Evolutionary conservation across 305 asterid species (phyloP), one percentile per base, ranked within the genome.

Genomic region (Rubia occidens): DNA sequence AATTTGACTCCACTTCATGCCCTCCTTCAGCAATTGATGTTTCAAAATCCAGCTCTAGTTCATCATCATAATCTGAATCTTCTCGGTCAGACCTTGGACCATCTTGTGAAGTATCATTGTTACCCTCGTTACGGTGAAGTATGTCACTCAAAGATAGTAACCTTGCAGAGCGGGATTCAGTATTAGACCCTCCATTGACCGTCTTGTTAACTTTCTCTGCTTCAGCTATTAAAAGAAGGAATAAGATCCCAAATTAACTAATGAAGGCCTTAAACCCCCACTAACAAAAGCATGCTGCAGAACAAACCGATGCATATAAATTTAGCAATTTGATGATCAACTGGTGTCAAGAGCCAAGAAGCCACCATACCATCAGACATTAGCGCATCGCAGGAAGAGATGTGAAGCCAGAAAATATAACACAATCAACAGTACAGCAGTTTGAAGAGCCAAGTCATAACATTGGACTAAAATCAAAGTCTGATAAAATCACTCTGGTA

Each of bases 41-140:
- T 77, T 85, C 98, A 82, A 86, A 86, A 81, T 88, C 96, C 76
- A 88, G 74, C 80, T 91, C 97, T 61, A 85, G 78, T 69, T 84
- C 96, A 67, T 91, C 98, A 51, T 89, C 97, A 72, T 82, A 88
- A 72, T 94, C 97, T 47, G 96, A 91, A 77, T 89, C 97, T 73
- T 88, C 97, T 83, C 89, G 82, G 67, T 83, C 99, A 51, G 83
- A 80, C 76, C 75, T 75, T 42, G 82, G 85, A 70, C 79, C 95
- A 70, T 85, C 95, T 64, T 77, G 76, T 61, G 86, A 83, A 74
- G 86, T 82, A 84, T 90, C 97, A 80, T 85, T 83, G 62, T 84
- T 83, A 74, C 83, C 87, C 61, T 86, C 97, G 9, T 89, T 82
- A 67, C 82, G 96, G 74, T 89, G 87, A 54, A 91, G 85, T 77